Evolutionary conservation across 768 basidiomycete species (phyloP), one percentile per base, ranked within the genome.

Genomic region (Panaeolus cyanescens): DNA sequence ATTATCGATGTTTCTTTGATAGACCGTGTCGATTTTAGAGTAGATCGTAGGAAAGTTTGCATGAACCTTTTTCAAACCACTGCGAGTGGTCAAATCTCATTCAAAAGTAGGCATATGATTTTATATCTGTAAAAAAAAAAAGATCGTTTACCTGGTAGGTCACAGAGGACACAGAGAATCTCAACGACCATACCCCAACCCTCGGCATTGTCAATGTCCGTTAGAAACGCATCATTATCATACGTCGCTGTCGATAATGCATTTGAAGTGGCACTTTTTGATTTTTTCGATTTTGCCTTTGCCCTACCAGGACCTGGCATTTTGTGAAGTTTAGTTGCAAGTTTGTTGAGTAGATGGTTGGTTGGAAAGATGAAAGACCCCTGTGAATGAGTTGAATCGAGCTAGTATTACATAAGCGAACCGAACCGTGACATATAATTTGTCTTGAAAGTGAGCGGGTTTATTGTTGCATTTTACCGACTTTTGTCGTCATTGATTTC

Each of bases 41-140:
- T 82, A 85, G 33, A 88, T 79, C 2, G 72, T 72, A 40, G 81
- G 80, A 65, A 90, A 89, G 65, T 84, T 80, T 32, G 75, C 72
- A 67, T 89, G 85, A 5, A 88, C 77, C 65, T 84, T 86, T 71
- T 87, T 90, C 62, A 90, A 72, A 12, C 87, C 88, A 66, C 78
- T 82, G 31, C 85, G 76, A 13, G 75, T 83, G 5, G 78, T 75
- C 17, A 89, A 73, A 68, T 89, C 88, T 89, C 62, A 12, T 60
- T 10, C 37, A 40, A 61, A 4, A 8, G 19, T 10, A 25, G 32
- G n/a, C n/a, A 32, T 8, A 30, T 19, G 8, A 20, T 17, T 19
- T 31, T 10, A 17, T 22, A 13, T 22, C 50, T 32, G 42, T 33
- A 39, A 19, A 20, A 6, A 32, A 19, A 50, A 15, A 33, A 53